These are phyloP conservation scores for Cerioporus squamosus DNA, from an alignment of 1,284 basidiomycete species.

Conservation along the genomic window DNA sequence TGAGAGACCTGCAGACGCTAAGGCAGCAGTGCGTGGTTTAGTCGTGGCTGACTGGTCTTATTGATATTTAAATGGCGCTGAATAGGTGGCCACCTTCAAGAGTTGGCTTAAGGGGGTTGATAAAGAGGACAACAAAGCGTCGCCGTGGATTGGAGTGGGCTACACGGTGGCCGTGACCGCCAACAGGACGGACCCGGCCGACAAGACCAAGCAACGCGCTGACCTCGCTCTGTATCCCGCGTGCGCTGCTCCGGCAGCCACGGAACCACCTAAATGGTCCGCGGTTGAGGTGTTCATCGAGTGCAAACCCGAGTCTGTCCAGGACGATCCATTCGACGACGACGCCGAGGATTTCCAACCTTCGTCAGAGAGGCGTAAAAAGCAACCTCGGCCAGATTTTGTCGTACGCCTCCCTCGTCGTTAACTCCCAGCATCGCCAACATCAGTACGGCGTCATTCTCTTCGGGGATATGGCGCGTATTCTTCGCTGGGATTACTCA, in stretches of 20 bases:
- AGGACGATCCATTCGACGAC: slow-evolving; percentile 4
- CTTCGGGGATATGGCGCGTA: slow-evolving; percentile 5
- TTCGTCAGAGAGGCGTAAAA: neutral
- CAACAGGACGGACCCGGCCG: neutral
- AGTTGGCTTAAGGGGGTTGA: no score
- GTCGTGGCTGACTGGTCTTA: no score
- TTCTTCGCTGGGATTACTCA: slow-evolving; percentile 11
- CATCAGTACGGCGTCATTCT: slow-evolving; percentile 6
- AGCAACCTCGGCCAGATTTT: slow-evolving; percentile 2
- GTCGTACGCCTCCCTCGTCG: slow-evolving; percentile 1
- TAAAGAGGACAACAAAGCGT: no score
- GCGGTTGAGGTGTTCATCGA: neutral
- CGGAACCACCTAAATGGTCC: neutral
- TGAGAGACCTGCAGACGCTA: no score
- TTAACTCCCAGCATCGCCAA: slow-evolving; percentile 4
- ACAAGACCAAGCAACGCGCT: neutral
- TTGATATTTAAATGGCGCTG: no score
- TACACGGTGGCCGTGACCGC: no score
- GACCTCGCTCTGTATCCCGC: neutral
- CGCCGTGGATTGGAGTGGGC: no score
- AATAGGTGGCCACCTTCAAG: no score
- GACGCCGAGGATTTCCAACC: neutral
- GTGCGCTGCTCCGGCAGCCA: neutral
- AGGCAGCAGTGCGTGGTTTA: no score
- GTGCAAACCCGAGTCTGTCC: neutral